These are phyloP conservation scores for Mycena alexandri DNA, from an alignment of 768 basidiomycete genomes.

Conservation along the genomic window DNA sequence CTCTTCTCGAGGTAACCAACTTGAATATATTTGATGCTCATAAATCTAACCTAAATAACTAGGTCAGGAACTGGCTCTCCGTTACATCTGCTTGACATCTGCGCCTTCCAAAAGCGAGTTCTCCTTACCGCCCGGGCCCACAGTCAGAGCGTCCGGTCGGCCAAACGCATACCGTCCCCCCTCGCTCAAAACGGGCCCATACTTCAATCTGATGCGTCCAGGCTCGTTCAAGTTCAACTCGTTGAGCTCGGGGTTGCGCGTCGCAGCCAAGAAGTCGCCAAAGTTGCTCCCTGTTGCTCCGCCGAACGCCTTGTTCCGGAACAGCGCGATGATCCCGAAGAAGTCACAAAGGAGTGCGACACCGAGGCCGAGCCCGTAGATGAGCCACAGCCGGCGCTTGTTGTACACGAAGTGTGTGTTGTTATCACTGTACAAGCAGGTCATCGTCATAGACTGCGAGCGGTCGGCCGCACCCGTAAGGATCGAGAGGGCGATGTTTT, in stretches of 20 bases:
- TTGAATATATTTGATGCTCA: constrained; percentile 11
- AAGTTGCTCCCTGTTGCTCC: constrained; percentile 18
- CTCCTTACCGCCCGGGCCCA: constrained; percentile 6
- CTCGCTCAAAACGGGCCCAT: constrained; percentile 2
- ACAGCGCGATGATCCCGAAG: constrained; percentile 13
- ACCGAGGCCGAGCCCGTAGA: constrained; percentile 25
- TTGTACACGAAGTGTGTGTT: constrained; percentile 9
- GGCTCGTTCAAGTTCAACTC: constrained; percentile 8
- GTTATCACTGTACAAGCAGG: background rate
- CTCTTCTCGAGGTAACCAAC: constrained; percentile 12
- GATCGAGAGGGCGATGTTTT: constrained; percentile 27
- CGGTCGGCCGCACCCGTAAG: constrained; percentile 11
- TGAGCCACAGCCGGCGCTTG: constrained; percentile 16
- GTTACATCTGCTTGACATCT: background rate
- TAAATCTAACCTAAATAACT: constrained; percentile 15
- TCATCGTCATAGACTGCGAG: constrained; percentile 2
- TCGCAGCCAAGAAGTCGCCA: constrained; percentile 17
- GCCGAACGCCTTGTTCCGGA: constrained; percentile 5
- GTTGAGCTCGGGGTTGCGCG: constrained; percentile 16
- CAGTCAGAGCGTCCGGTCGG: background rate
- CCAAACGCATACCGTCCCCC: constrained; percentile 24
- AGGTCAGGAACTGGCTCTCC: constrained; percentile 5
- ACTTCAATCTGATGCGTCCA: too few species aligned
- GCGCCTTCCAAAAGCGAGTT: constrained; percentile 12
- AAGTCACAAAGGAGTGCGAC: constrained; percentile 17